These are phyloP conservation scores for Mycena galericulata DNA, from an alignment of 768 basidiomycete genomes.

Conservation along the genomic window DNA sequence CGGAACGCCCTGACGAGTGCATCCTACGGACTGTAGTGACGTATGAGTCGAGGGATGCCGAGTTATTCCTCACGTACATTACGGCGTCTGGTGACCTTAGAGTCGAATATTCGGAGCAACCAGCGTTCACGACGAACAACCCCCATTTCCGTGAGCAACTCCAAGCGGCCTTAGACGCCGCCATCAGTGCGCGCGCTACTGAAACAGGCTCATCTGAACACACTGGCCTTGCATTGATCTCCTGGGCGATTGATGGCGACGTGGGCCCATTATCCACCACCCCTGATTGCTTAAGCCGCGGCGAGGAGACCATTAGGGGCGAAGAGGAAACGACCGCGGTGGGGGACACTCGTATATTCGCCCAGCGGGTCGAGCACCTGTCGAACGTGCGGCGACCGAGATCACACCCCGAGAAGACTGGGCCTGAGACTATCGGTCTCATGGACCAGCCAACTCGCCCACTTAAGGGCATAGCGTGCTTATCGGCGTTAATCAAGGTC, in stretches of 20 bases:
- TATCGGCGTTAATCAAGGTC: background rate
- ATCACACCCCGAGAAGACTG: background rate
- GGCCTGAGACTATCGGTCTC: background rate
- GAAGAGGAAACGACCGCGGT: background rate
- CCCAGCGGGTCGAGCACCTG: background rate
- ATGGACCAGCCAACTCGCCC: slow-evolving; percentile 3
- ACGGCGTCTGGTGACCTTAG: background rate
- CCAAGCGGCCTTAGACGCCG: background rate
- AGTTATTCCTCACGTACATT: background rate
- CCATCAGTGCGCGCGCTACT: background rate
- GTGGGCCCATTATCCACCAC: too few species aligned
- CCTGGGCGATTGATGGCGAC: too few species aligned
- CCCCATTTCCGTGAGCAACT: background rate
- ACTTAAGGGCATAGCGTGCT: background rate
- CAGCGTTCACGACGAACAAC: background rate
- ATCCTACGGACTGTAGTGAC: background rate
- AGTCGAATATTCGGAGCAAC: background rate
- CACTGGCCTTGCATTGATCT: too few species aligned
- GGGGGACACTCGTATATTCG: background rate
- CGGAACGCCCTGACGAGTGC: background rate
- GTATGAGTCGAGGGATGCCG: background rate
- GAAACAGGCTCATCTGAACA: background rate
- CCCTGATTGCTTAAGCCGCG: background rate
- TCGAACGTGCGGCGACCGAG: background rate
- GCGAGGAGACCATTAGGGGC: background rate